Evolutionary conservation across 345 rosid genomes (phyloP).

Genomic region (Erodium maritimum): DNA sequence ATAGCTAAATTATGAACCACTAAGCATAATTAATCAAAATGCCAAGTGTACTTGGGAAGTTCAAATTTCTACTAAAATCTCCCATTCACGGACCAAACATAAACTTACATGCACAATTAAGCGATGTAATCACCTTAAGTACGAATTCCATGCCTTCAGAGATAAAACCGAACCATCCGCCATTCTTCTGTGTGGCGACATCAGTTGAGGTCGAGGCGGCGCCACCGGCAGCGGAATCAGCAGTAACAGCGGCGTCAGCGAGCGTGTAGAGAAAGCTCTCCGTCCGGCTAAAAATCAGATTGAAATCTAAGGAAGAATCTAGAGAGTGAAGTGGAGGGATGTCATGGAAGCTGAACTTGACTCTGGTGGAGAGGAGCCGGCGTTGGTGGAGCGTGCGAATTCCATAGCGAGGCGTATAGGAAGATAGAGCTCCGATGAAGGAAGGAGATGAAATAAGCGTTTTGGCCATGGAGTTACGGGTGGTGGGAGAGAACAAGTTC

Average conservation of each 20-base stretch:
- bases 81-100: not conserved
- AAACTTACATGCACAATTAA: not conserved
- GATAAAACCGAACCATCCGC: slow-evolving; percentile 91
- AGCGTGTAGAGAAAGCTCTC: slow-evolving; percentile 73
- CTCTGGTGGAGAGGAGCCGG: slow-evolving; percentile 39
- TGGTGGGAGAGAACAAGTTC: not conserved
- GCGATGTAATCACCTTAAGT: slow-evolving; percentile 45
- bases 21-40: no score
- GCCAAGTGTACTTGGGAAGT: no score
- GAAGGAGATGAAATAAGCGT: slow-evolving; percentile 65
- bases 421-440: slow-evolving; percentile 50
- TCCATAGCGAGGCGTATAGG: slow-evolving; percentile 36
- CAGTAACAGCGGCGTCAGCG: slow-evolving; percentile 72
- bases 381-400: slow-evolving; percentile 35
- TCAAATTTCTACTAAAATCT: not conserved
- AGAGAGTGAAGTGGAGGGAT: slow-evolving; percentile 55
- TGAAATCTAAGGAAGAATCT: slow-evolving; percentile 39
- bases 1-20: not conserved
- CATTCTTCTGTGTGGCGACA: slow-evolving; percentile 49
- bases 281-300: slow-evolving; percentile 32
- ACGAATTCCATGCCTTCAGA: slow-evolving; percentile 81
- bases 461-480: slow-evolving; percentile 48
- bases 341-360: slow-evolving; percentile 58
- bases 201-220: slow-evolving; percentile 35
- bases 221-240: slow-evolving; percentile 33